Evolutionary conservation across 352 stramenopile genomes (phyloP).

Genomic region (Phytopythium montanum): DNA sequence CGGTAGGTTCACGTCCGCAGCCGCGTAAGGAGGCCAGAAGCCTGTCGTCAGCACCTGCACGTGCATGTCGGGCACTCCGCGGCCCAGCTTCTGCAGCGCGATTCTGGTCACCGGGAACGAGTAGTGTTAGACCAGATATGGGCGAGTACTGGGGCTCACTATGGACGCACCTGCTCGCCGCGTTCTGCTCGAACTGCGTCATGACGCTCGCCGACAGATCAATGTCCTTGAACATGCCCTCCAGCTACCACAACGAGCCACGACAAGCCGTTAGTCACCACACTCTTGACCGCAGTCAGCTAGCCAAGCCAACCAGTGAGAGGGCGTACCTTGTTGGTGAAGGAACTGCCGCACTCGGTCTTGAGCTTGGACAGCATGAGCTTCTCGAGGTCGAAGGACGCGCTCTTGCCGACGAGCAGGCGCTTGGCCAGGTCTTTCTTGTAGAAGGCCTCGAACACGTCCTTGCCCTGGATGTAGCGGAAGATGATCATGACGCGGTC

Average conservation of each 20-base stretch:
- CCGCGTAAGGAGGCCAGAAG: conserved; percentile 96
- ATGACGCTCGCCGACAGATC: conserved; percentile 95
- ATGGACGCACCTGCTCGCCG: conserved; percentile 54
- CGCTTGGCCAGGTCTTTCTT: conserved; percentile 97
- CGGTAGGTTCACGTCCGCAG: conserved; percentile 81
- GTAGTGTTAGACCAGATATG: not conserved
- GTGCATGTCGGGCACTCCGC: conserved; percentile 88
- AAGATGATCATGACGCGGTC: conserved; percentile 96
- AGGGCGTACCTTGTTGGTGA: conserved; percentile 92
- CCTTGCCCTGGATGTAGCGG: conserved; percentile 95
- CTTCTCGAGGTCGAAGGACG: conserved; percentile 94
- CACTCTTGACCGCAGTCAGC: not conserved
- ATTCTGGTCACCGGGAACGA: conserved; percentile 18
- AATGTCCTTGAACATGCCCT: conserved; percentile 99
- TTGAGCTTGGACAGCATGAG: conserved; percentile 98
- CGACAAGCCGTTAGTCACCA: not conserved
- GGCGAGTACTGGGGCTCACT: not conserved
- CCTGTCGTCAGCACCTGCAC: conserved; percentile 97
- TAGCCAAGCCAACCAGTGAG: not conserved
- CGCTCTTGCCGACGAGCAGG: conserved; percentile 89
- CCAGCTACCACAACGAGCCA: conserved; percentile 62
- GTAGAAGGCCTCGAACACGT: conserved; percentile 99
- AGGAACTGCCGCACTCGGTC: conserved; percentile 96
- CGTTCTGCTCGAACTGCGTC: conserved; percentile 86
- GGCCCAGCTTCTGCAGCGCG: conserved; percentile 43